phyloP scores from a whole-genome alignment of 306 rosid genomes.

The Spatholobus suberectus region DNA sequence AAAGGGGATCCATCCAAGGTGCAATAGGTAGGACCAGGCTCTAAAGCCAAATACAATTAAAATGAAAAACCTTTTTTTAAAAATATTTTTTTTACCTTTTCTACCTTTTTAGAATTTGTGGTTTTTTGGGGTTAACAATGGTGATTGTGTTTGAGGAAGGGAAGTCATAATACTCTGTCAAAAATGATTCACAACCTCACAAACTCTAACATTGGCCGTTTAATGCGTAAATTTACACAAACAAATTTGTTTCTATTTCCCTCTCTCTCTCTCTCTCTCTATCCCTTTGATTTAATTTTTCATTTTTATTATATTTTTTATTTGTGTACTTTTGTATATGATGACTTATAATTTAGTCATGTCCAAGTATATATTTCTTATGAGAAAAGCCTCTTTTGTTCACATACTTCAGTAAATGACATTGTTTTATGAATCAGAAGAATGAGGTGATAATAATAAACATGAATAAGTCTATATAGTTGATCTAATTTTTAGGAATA shows the following conservation, averaged over 20 bases:
- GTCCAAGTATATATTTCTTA: neutral
- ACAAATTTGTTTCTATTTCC: neutral
- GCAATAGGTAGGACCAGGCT: conserved; percentile 46
- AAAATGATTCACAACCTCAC: conserved; percentile 48
- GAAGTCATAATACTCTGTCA: conserved; percentile 35
- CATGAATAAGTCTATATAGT: neutral
- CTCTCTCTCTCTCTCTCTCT: neutral
- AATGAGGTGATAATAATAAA: neutral
- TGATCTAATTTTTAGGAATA: neutral
- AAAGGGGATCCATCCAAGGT: conserved; percentile 60
- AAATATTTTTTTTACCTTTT: neutral
- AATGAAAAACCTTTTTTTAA: neutral
- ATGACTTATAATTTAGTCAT: neutral
- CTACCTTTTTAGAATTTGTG: conserved; percentile 26
- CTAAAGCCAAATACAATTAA: conserved; percentile 26
- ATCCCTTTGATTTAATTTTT: neutral
- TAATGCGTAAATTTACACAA: conserved; percentile 40
- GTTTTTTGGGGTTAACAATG: conserved; percentile 36
- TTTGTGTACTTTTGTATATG: neutral
- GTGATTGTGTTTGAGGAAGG: conserved; percentile 24
- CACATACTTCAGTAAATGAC: conserved; percentile 23
- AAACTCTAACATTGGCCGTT: conserved; percentile 30
- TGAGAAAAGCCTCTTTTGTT: neutral
- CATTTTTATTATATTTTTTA: neutral
- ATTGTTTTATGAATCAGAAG: neutral